Percentiles rank a stretch among this genome's conserved stretches.
Evolutionary conservation across 2,329 filamentous ascomycete genomes (phyloP).

Genomic region (Ilyonectria mors-panacis): DNA sequence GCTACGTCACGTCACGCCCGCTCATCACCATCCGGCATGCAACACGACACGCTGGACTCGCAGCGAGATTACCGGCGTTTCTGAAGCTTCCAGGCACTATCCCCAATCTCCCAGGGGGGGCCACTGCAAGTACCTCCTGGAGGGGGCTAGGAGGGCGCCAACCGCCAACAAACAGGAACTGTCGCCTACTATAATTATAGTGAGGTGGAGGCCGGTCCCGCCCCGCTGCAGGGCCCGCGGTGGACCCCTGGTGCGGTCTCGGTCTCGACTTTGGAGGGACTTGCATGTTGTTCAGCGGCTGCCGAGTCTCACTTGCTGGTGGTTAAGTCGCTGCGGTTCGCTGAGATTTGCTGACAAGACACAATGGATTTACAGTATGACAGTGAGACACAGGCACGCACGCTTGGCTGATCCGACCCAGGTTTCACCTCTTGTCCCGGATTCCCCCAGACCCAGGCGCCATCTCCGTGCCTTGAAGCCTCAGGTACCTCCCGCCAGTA

Average conservation of each 20-base stretch:
- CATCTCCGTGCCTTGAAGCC: slow-evolving; percentile 4
- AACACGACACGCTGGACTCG: not conserved
- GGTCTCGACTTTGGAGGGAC: slow-evolving; percentile 20
- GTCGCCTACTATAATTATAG: slow-evolving; percentile 30
- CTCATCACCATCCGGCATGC: not conserved
- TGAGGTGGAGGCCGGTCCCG: slow-evolving; percentile 12
- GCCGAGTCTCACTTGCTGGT: not conserved
- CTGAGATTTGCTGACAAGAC: slow-evolving; percentile 4
- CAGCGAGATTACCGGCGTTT: slow-evolving; percentile 7
- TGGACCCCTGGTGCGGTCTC: slow-evolving; percentile 9
- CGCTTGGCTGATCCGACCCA: not conserved
- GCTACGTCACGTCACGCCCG: not conserved
- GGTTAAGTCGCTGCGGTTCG: slow-evolving; percentile 8
- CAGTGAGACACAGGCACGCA: slow-evolving; percentile 1
- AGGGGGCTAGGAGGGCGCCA: slow-evolving; percentile 5
- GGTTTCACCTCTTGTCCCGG: slow-evolving; percentile 4
- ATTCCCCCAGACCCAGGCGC: not conserved
- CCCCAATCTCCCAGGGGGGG: slow-evolving; percentile 6
- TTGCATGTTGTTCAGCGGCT: not conserved
- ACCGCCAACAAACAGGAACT: slow-evolving; percentile 24
- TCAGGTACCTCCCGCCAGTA: slow-evolving; percentile 3
- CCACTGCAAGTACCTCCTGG: not conserved
- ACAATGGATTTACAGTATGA: not conserved
- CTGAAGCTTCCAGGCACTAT: not conserved
- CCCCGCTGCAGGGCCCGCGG: slow-evolving; percentile 19